These are phyloP conservation scores for Spinacia oleracea DNA, from an alignment of 179 eudicot genomes.

Conservation along the genomic window DNA sequence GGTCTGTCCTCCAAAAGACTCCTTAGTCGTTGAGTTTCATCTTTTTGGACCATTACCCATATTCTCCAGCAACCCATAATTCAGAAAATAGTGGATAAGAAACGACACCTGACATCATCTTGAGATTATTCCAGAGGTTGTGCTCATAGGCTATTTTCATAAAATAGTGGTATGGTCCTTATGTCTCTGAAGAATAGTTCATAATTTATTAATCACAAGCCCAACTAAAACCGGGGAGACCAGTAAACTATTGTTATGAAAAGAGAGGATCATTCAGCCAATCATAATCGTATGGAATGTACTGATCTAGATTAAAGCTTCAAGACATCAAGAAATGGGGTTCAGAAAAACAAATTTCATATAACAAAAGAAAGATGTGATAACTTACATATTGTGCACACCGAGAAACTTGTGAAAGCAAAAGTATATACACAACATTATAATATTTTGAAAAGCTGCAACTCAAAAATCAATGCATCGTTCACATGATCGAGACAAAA, in stretches of 20 bases:
- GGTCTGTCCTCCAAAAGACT: too few species aligned
- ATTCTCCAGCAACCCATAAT: too few species aligned
- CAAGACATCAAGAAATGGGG: not conserved
- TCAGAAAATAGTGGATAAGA: not conserved
- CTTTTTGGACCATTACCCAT: too few species aligned
- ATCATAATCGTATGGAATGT: not conserved
- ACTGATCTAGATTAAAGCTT: constrained; percentile 1
- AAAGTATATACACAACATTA: not conserved
- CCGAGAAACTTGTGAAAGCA: not conserved
- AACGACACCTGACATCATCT: not conserved
- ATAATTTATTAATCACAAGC: not conserved
- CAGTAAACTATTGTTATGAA: not conserved
- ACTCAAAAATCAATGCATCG: constrained; percentile 90
- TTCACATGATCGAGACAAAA: constrained; percentile 83
- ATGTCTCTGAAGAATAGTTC: not conserved
- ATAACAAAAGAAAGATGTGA: constrained; percentile 3
- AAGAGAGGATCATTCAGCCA: not conserved
- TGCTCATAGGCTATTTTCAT: too few species aligned
- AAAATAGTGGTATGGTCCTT: not conserved
- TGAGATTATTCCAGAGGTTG: too few species aligned
- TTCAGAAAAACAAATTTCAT: not conserved
- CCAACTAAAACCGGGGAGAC: not conserved
- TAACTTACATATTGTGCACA: not conserved
- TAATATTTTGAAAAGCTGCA: constrained; percentile 79
- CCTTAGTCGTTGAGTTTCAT: too few species aligned